Base-by-base conservation (phyloP, 1,139 yeast genomes). In the Zhuliangozyma blackwelliae region DNA sequence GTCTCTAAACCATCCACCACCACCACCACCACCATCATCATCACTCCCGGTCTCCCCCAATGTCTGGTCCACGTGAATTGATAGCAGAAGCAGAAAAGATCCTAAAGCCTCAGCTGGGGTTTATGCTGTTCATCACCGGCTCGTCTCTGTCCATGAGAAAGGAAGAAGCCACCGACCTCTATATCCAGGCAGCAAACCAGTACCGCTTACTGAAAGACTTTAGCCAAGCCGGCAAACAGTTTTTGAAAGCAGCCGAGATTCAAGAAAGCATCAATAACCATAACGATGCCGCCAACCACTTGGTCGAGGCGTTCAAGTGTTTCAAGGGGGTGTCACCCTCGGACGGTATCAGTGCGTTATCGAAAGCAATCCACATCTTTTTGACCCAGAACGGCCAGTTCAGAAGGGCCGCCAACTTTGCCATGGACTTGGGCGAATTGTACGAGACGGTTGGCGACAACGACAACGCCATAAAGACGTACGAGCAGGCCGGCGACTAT, bases 401-500 rank as follows among this genome's bases (percentile, higher is more conserved):
- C 63, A 79, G 98, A 57, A 75, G 98, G 57, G 96, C 96, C 19
- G 98, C 98, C 13, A 88, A 88, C 56, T 90, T 86, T 63, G 84
- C 92, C 52, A 78, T 84, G 71, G 97, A 92, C 57, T 72, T 92
- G 52, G 98, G 90, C 3, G 92, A 81, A 47, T 63, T 92, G 33
- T 88, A 86, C 56, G 97, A 92, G 59, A 73, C 73, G 34, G 66
- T 85, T 27, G 75, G 75, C 38, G 95, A 90, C 53, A 60, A 65
- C 21, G 68, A 72, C 12, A 75, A 75, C 47, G 97, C 98, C 3
- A 73, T 84, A 38, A 71, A 72, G 41, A 79, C 92, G 23, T 92
- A 85, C 58, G 95, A 89, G 55, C 86, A 84, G 51, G 97, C 98
- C 5, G 97, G 96, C 29, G 97, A 94, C 54, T 92, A 96, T 87